Percentiles rank a stretch among this genome's conserved stretches.
phyloP scores from a whole-genome alignment of 2,329 filamentous ascomycete species.

The Drechslerella coelobrocha region DNA sequence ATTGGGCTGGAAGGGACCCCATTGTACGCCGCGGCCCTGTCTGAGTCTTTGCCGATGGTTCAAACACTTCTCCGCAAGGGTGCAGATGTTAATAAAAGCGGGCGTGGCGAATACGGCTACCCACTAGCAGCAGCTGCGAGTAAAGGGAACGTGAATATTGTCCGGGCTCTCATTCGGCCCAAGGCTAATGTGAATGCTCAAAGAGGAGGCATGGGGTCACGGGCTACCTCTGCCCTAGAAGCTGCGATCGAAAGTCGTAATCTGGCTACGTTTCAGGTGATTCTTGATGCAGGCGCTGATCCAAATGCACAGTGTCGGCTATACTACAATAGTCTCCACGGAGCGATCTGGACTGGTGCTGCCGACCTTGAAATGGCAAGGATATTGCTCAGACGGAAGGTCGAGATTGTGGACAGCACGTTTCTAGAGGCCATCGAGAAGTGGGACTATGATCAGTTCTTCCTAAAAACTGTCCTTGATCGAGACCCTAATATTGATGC shows the following conservation, averaged over 20 bases:
- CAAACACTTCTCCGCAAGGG: conserved; percentile 24
- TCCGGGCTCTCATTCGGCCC: conserved; percentile 13
- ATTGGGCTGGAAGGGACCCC: conserved; percentile 10
- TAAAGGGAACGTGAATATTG: conserved; percentile 20
- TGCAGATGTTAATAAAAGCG: conserved; percentile 31
- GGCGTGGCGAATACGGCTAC: conserved; percentile 16
- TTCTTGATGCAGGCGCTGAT: conserved; percentile 20
- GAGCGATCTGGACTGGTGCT: conserved; percentile 14
- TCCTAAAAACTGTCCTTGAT: conserved; percentile 23
- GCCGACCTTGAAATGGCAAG: conserved; percentile 34
- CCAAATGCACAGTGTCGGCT: conserved; percentile 9
- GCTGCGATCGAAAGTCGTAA: conserved; percentile 24
- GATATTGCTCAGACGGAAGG: conserved; percentile 13
- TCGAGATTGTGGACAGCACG: conserved; percentile 18
- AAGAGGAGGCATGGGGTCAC: not conserved
- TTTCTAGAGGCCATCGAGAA: conserved; percentile 21
- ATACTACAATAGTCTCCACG: conserved; percentile 18
- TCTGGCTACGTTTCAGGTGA: conserved; percentile 13
- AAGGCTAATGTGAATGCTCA: conserved; percentile 24
- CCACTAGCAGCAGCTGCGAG: conserved; percentile 16
- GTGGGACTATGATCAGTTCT: conserved; percentile 27
- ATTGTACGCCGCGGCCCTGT: conserved; percentile 19
- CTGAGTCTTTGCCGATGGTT: conserved; percentile 9
- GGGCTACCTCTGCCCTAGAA: conserved; percentile 15
- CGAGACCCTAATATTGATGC: conserved; percentile 23